Evolutionary conservation across 2,329 filamentous ascomycete genomes (phyloP).

Genomic region (Fusarium pseudonygamai): DNA sequence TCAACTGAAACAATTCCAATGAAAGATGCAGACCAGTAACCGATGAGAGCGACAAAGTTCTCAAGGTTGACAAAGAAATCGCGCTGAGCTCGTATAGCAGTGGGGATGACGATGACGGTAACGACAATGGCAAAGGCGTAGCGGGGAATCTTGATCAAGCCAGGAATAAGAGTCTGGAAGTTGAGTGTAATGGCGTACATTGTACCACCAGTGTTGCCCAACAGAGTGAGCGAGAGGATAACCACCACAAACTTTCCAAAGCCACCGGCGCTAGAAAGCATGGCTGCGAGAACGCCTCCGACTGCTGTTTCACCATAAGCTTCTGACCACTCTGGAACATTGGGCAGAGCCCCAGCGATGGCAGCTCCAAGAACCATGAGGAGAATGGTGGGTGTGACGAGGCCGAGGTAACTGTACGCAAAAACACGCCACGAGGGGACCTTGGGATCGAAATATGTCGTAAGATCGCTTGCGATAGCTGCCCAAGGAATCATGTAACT

Average conservation of each 20-base stretch:
- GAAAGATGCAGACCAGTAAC: slow-evolving; percentile 67
- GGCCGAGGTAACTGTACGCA: slow-evolving; percentile 65
- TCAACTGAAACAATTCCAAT: slow-evolving; percentile 60
- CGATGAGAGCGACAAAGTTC: slow-evolving; percentile 66
- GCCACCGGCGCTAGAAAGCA: slow-evolving; percentile 65
- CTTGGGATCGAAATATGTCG: slow-evolving; percentile 67
- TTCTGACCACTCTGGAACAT: slow-evolving; percentile 61
- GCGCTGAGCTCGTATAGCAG: slow-evolving; percentile 63
- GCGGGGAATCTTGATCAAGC: slow-evolving; percentile 64
- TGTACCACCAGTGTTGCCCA: slow-evolving; percentile 68
- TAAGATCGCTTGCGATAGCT: slow-evolving; percentile 67
- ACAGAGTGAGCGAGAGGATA: slow-evolving; percentile 63
- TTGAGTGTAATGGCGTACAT: slow-evolving; percentile 72
- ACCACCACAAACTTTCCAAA: slow-evolving; percentile 72
- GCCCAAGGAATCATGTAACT: slow-evolving; percentile 72
- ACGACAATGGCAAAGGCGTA: slow-evolving; percentile 66
- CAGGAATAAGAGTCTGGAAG: slow-evolving; percentile 69
- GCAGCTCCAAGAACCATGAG: slow-evolving; percentile 72
- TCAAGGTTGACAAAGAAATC: slow-evolving; percentile 67
- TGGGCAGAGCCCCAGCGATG: slow-evolving; percentile 68
- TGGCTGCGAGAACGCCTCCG: slow-evolving; percentile 68
- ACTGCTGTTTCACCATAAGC: slow-evolving; percentile 64
- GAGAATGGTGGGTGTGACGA: slow-evolving; percentile 63
- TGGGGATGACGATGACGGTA: slow-evolving; percentile 67
- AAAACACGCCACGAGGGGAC: slow-evolving; percentile 64